phyloP scores from a whole-genome alignment of 441 rosid genomes.

The Brassica hybrid region DNA sequence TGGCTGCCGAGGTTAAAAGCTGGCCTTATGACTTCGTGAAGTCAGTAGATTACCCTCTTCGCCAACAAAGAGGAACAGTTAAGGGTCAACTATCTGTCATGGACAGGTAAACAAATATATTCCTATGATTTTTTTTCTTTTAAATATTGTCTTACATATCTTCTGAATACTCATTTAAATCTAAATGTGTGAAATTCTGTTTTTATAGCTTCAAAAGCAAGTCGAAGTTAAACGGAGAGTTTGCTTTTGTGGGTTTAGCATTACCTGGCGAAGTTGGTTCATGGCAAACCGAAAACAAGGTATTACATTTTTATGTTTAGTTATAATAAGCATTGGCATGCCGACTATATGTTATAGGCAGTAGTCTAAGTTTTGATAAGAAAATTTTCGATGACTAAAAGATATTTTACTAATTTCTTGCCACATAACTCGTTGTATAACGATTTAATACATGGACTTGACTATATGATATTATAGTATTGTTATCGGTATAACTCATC shows the following conservation, averaged over 20 bases:
- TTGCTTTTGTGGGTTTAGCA: conserved; percentile 69
- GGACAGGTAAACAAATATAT: conserved; percentile 50
- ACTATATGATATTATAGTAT: neutral
- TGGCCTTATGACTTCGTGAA: conserved; percentile 67
- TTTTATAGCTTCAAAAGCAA: conserved; percentile 33
- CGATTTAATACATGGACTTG: neutral
- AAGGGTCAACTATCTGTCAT: conserved; percentile 54
- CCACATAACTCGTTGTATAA: neutral
- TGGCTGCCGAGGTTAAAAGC: conserved; percentile 47
- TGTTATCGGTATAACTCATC: no score
- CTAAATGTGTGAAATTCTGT: neutral
- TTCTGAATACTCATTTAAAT: neutral
- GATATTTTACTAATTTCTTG: neutral
- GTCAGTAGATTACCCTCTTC: conserved; percentile 56
- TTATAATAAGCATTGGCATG: neutral
- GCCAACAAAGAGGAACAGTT: conserved; percentile 56
- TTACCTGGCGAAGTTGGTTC: conserved; percentile 61
- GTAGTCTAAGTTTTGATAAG: neutral
- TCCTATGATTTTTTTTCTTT: neutral
- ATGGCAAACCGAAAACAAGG: conserved; percentile 78
- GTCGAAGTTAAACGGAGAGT: conserved; percentile 33
- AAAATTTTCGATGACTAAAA: neutral
- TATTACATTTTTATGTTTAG: neutral
- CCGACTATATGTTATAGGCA: neutral
- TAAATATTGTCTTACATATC: neutral